Evolutionary conservation across 2,329 filamentous ascomycete genomes (phyloP), one percentile per base, ranked within the genome.

Genomic region (Aspergillus sp.): DNA sequence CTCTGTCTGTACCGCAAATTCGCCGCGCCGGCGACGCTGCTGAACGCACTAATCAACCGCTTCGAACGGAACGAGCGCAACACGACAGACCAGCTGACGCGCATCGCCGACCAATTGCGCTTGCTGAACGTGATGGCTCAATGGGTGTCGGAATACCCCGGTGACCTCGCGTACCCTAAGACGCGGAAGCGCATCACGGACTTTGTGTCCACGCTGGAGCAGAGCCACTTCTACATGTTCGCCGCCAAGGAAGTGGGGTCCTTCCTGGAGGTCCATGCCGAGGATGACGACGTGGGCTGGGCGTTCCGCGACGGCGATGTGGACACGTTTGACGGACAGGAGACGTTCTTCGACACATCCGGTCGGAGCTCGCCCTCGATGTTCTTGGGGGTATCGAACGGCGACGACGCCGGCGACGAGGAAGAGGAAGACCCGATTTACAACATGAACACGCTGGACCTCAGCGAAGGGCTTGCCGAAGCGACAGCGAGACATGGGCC

Each of bases 1-100:
- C 79, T 97, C 26, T 96, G 93, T 58, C 78, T 97, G 13, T 97
- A 97, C 72, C 87, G 94, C 56, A 95, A 94, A 69, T 97, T 99
- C 67, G 88, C 90, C 3, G 84, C 92, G 2, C 94, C 94, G 0
- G 81, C 82, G 9, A 82, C 87, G 58, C 79, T 99, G 4, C 84
- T 97, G 48, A 82, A 85, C 38, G 85, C 89, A 7, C 88, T 97
- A 42, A 71, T 78, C 30, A 60, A 60, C 49, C 72, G 73, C 7
- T 78, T 95, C 38, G 80, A 86, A 52, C 85, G 88, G 36, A 84
- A 96, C 54, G 88, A 95, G 59, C 79, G 88, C 20, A 84, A 85
- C 62, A 82, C 85, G 41, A 85, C 88, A 54, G 80, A 85, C 57
- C 86, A 89, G 57, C 81, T 96, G 41, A 86, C 86, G 49, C 90